Conservation (phyloP, 768 basidiomycete genomes). For the Cystobasidium ongulense region DNA sequence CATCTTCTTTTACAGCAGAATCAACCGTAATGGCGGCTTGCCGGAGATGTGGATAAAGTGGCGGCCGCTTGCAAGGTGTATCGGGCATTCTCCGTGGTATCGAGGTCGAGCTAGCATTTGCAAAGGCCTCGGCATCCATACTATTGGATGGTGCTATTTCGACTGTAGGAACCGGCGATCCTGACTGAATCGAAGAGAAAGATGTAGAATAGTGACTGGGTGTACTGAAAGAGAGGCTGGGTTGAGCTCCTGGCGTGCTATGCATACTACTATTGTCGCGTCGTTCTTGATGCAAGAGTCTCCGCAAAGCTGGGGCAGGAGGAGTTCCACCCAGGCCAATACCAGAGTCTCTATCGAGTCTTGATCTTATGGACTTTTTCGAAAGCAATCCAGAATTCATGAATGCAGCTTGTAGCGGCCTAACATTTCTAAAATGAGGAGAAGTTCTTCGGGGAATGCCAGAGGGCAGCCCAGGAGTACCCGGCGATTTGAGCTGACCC, state of each 20-base stretch:
- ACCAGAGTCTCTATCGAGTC: conserved; percentile 26
- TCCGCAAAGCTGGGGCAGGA: neutral
- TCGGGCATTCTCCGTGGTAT: conserved; percentile 41
- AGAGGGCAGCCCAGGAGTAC: neutral
- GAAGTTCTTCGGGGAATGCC: conserved; percentile 37
- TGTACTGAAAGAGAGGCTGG: neutral
- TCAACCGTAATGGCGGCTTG: neutral
- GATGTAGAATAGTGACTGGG: neutral
- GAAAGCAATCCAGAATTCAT: conserved; percentile 46
- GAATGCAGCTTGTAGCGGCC: conserved; percentile 45
- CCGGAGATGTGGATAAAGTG: neutral
- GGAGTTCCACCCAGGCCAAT: conserved; percentile 31
- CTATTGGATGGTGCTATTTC: neutral
- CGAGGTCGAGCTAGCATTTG: conserved; percentile 9
- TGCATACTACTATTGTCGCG: neutral
- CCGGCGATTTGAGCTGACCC: neutral
- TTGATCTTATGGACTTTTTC: conserved; percentile 44
- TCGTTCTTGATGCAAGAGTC: conserved; percentile 15
- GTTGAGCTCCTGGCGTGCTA: conserved; percentile 34
- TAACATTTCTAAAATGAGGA: conserved; percentile 40
- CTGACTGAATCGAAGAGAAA: neutral
- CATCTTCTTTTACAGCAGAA: neutral
- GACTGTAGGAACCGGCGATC: neutral
- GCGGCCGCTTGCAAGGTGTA: conserved; percentile 42
- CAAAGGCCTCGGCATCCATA: neutral